Evolutionary conservation across 306 rosid genomes (phyloP), one percentile per base, ranked within the genome.

Genomic region (Lupinus albus): DNA sequence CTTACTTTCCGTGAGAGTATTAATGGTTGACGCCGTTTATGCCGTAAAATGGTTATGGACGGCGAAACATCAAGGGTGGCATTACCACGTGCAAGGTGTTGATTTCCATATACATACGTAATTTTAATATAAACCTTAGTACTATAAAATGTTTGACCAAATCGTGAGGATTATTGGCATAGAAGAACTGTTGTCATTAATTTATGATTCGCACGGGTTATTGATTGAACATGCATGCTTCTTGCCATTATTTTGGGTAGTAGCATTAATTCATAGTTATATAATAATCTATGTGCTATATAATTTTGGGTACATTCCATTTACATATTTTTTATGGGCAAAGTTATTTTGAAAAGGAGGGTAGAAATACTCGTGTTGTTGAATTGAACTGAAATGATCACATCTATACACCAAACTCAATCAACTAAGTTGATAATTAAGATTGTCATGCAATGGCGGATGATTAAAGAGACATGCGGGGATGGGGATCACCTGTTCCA

Each of bases 81-180:
- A 35, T 72, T 66, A 33, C 61, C 66, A 41, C 45, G 76, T 72
- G 61, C 74, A 36, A 73, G 65, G 55, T 42, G 38, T 67, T 35
- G 36, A 46, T 65, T 63, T 36, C 6, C 44, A 17, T 53, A 44
- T 45, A 15, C 28, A 52, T 13, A 12, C 17, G 15, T 25, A 44
- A 25, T 7, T 28, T 28, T 41, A 55, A 16, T 32, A 33, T 59
- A 18, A 25, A 21, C 11, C 14, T 18, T 58, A 71, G 13, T 42
- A 9, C n/a, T 30, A 14, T 10, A 18, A 21, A 45, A 32, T 58
- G 21, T 46, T 70, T 64, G 46, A 72, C 46, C 17, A 11, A 53
- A 17, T 42, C 51, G n/a, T 64, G 4, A 36, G 48, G 73, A 13
- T 33, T 58, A 69, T 67, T 75, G 46, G 28, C 20, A 50, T 45